Percentiles rank a stretch among this genome's conserved stretches.
These are phyloP conservation scores for Eucalyptus globulus DNA, from an alignment of 345 rosid species.

Conservation along the genomic window DNA sequence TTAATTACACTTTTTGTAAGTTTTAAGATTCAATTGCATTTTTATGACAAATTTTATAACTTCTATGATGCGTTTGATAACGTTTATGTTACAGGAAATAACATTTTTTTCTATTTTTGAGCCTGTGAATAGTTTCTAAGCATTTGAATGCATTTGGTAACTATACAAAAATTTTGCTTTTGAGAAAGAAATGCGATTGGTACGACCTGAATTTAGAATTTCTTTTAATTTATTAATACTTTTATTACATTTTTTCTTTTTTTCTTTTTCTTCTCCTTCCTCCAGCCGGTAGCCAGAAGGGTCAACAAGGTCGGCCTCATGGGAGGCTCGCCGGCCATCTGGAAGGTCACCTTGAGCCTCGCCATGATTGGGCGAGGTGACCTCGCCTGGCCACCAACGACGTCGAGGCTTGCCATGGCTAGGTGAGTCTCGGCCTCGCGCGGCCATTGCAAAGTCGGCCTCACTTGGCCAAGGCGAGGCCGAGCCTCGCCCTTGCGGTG, in stretches of 20 bases:
- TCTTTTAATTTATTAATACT: too few species aligned
- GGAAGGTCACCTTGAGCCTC: too few species aligned
- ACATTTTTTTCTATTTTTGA: accelerated
- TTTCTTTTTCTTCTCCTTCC: too few species aligned
- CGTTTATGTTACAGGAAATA: accelerated
- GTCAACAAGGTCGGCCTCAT: accelerated
- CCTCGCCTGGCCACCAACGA: accelerated
- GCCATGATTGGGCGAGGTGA: too few species aligned
- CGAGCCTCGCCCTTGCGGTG: too few species aligned
- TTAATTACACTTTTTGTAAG: too few species aligned
- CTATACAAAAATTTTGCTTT: accelerated
- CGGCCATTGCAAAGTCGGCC: accelerated
- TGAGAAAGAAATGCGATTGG: accelerated
- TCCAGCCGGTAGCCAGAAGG: accelerated
- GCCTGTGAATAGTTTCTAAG: accelerated
- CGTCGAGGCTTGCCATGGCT: too few species aligned
- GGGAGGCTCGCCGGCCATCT: accelerated
- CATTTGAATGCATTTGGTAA: accelerated
- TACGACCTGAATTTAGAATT: accelerated
- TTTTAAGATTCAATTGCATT: too few species aligned
- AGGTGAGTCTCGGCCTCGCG: accelerated
- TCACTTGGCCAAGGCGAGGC: too few species aligned
- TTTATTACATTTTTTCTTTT: too few species aligned
- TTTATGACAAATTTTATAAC: background rate
- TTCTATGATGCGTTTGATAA: accelerated